Percentiles rank a stretch among this genome's conserved stretches.
phyloP scores from a whole-genome alignment of 1,139 yeast species.

The Geotrichum siamense region DNA sequence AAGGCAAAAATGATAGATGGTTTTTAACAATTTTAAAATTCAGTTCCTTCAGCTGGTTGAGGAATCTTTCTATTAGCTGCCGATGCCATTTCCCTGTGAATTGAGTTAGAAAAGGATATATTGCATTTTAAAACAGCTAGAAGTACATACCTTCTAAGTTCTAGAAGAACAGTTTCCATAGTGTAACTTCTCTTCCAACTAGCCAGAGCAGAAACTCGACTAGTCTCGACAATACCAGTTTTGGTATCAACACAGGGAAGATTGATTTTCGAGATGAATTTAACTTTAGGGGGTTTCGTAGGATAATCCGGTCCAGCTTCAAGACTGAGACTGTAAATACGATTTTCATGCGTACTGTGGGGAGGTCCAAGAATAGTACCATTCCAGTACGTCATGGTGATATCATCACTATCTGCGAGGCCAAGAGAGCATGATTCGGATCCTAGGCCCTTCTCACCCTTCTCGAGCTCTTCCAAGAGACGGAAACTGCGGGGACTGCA shows the following conservation, averaged over 20 bases:
- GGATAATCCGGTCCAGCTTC: slow-evolving; percentile 85
- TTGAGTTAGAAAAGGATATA: neutral
- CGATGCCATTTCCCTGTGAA: slow-evolving; percentile 65
- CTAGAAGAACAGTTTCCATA: slow-evolving; percentile 86
- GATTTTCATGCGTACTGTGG: slow-evolving; percentile 84
- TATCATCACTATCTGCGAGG: slow-evolving; percentile 78
- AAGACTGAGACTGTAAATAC: slow-evolving; percentile 78
- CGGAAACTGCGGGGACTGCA: slow-evolving; percentile 86
- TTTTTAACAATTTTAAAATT: slow-evolving; percentile 42
- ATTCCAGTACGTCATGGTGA: slow-evolving; percentile 89
- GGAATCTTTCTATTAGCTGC: slow-evolving; percentile 74
- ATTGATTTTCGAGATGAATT: slow-evolving; percentile 75
- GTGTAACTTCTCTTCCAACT: slow-evolving; percentile 85
- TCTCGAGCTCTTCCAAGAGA: slow-evolving; percentile 88
- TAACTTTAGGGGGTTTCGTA: slow-evolving; percentile 75
- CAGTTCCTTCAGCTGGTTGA: slow-evolving; percentile 87
- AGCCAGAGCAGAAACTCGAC: slow-evolving; percentile 60
- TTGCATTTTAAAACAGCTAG: neutral
- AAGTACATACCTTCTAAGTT: slow-evolving; percentile 51
- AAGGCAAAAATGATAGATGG: neutral
- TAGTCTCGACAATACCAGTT: slow-evolving; percentile 56
- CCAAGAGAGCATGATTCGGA: slow-evolving; percentile 97
- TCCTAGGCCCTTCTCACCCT: slow-evolving; percentile 96
- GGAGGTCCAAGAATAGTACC: slow-evolving; percentile 98
- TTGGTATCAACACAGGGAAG: slow-evolving; percentile 74